Evolutionary conservation across 202 grass and related monocot genomes (phyloP), one percentile per base, ranked within the genome.

Genomic region (Schoenoplectus triqueter): DNA sequence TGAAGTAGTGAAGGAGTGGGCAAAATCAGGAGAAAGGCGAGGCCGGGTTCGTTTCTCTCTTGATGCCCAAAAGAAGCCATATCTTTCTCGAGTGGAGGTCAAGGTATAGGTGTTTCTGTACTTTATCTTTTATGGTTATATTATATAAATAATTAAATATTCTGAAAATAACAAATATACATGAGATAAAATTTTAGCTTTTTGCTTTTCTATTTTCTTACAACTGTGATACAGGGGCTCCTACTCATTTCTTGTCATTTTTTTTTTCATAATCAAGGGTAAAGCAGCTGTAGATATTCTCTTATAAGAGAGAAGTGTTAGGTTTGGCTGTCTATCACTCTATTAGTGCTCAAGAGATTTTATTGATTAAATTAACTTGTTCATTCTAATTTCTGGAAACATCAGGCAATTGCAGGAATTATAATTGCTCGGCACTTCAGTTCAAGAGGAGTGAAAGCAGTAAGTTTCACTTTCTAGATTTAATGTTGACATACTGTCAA

Each of bases 11-110:
- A 98, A 88, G 47, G 95, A 95, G 87, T 98, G 95, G 95, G 90
- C 87, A 79, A 92, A 92, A 87, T 98, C 93, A 48, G 93, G 95
- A 42, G 95, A 98, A 86, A 92, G 93, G 50, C 91, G 59, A 51
- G 95, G 95, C 70, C 92, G 82, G 88, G 91, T 98, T 57, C 88
- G 89, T 70, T 95, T 95, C 84, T 98, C 95, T 10, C 89, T 92
- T 86, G 92, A 95, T 56, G 66, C 80, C 67, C 87, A 98, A 83
- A 93, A 95, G 71, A 98, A 84, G 71, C 89, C 89, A n/a, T 98
- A 98, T 91, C 95, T 98, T 86, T 98, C 95, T 92, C 91, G 88
- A 49, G 85, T 98, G 82, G 95, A 98, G 85, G 95, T 95, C 67
- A 98, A 93, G 92, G 95, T 98, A 95, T 69, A 83, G 10, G 51